Base-by-base conservation (phyloP, 257 asterid genomes). In the Vinca minor region DNA sequence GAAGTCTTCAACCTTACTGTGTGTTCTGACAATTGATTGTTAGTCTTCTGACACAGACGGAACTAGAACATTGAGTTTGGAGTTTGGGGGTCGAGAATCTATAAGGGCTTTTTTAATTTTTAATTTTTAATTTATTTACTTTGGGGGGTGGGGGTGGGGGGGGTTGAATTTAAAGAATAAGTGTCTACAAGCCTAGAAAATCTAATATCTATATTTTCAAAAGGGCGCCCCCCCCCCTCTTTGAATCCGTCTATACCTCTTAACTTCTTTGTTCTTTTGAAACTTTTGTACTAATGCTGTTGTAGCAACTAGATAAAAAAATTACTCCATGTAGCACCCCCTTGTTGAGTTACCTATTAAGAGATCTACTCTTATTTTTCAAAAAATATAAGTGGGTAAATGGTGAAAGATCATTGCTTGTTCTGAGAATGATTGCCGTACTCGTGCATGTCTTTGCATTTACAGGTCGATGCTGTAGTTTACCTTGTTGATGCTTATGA, bases 401-500 rank as follows among this genome's bases (percentile, higher is more conserved):
- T 31, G 62, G 34, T 31, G 39, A 4, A 31, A 56, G 59, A 53
- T 53, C 28, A 53, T 9, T 2, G 12, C 9, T 23, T 28, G 6
- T 53, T 53, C 13, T 13, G 20, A 53, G 36, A 28, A 5, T 53
- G 20, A 53, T 25, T 10, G 59, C 59, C 4, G 0, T 53, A 28
- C 0, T 3, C 13, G 65, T 47, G 13, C 8, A 47, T 23, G 5
- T 10, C 26, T 26, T 53, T 25, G 54, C 14, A 42, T 23, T 50
- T 20, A 26, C 55, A 68, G 72, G 72, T 68, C 20, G 72, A 68
- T 26, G 66, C 60, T 10, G 72, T 68, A 29, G 59, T 68, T 4
- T 68, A 68, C 64, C 65, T 68, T 31, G 72, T 68, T 68, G 72
- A 68, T 59, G 66, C 72, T 14, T 59, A 68, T 48, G 72, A 68